Conservation (phyloP, 2,329 filamentous ascomycete species). For the Onygenales sp. region DNA sequence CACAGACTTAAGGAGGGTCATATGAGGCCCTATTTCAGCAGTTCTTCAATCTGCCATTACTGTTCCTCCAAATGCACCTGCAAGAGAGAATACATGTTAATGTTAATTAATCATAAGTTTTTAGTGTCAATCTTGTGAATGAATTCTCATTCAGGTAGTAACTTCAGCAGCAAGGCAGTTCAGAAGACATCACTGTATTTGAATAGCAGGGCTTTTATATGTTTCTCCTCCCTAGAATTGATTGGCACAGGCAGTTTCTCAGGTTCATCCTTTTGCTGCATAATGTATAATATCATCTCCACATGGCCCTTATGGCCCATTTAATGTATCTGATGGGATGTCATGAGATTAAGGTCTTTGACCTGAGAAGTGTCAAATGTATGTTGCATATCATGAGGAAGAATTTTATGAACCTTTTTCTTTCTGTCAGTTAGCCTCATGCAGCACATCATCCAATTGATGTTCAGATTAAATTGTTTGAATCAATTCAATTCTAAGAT, state of each 20-base stretch:
- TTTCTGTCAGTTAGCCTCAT: too few relatives aligned
- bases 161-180: background rate
- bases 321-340: too few relatives aligned
- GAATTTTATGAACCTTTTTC: too few relatives aligned
- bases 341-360: too few relatives aligned
- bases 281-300: background rate
- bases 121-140: background rate
- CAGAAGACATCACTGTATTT: background rate
- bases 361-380: too few relatives aligned
- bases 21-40: background rate
- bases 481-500: too few relatives aligned
- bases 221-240: background rate
- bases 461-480: too few relatives aligned
- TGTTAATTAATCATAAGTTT: background rate
- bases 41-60: background rate
- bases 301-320: too few relatives aligned
- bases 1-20: background rate
- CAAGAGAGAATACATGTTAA: background rate
- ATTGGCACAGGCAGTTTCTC: too few relatives aligned
- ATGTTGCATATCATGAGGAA: too few relatives aligned
- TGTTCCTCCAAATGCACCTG: background rate
- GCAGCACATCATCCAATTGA: too few relatives aligned
- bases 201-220: background rate
- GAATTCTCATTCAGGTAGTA: background rate
- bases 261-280: too few relatives aligned